Percentiles rank a stretch among this genome's conserved stretches.
These are phyloP conservation scores for Paxillus ammoniavirescens DNA, from an alignment of 768 basidiomycete genomes.

Conservation along the genomic window DNA sequence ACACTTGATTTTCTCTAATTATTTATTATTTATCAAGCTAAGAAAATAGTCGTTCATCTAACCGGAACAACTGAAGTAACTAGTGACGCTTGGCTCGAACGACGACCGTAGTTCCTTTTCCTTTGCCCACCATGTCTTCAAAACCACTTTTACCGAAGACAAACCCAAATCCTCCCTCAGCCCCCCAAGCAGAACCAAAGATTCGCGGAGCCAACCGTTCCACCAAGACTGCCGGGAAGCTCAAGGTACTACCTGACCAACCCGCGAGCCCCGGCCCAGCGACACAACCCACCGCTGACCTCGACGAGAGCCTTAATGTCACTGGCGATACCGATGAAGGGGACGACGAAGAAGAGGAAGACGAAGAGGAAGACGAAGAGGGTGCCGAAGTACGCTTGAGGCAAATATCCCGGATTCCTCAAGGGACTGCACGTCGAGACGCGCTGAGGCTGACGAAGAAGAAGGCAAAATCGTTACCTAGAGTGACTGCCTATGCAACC, in stretches of 20 bases:
- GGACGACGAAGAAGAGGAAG: slow-evolving; percentile 61
- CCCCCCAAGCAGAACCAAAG: slow-evolving; percentile 43
- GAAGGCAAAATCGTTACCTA: slow-evolving; percentile 86
- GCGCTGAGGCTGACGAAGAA: slow-evolving; percentile 89
- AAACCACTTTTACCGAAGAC: slow-evolving; percentile 33
- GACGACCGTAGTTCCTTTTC: slow-evolving; percentile 11
- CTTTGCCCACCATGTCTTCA: slow-evolving; percentile 22
- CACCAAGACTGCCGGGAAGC: slow-evolving; percentile 80
- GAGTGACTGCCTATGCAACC: slow-evolving; percentile 96
- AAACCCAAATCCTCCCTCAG: slow-evolving; percentile 15
- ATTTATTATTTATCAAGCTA: slow-evolving; percentile 1
- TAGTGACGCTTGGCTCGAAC: slow-evolving; percentile 1
- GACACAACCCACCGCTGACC: slow-evolving; percentile 15
- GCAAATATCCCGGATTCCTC: slow-evolving; percentile 90
- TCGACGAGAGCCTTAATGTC: slow-evolving; percentile 46
- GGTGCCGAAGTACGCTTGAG: slow-evolving; percentile 56
- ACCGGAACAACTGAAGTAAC: slow-evolving; percentile 12
- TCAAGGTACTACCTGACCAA: slow-evolving; percentile 86
- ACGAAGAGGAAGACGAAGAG: slow-evolving; percentile 49
- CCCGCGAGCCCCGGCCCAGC: slow-evolving; percentile 50
- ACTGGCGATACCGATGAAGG: slow-evolving; percentile 72
- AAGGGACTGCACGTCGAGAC: slow-evolving; percentile 90
- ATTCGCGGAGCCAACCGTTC: slow-evolving; percentile 73
- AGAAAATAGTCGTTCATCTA: neutral
- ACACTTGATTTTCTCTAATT: neutral